Conservation (phyloP, 2,329 filamentous ascomycete species). For the Nemania abortiva region DNA sequence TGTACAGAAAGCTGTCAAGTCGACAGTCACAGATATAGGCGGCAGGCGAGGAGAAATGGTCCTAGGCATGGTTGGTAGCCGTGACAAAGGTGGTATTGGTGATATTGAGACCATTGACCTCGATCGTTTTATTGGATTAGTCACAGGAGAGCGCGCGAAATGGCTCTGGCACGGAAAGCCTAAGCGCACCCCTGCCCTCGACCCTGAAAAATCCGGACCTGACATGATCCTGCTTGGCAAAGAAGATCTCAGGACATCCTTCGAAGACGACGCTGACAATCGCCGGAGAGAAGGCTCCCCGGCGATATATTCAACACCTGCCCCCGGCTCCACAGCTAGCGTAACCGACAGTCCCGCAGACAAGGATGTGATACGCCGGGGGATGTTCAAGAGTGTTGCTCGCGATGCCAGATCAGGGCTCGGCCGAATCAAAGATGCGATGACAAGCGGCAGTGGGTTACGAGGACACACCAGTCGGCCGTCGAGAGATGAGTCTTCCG, state of each 20-base stretch:
- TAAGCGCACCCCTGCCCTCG: conserved; percentile 68
- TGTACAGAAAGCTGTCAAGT: conserved; percentile 94
- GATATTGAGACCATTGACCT: conserved; percentile 94
- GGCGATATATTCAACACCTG: conserved; percentile 58
- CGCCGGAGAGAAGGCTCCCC: conserved; percentile 61
- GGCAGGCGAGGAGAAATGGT: conserved; percentile 95
- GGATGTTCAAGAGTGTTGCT: conserved; percentile 82
- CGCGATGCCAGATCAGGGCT: conserved; percentile 86
- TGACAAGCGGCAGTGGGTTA: conserved; percentile 68
- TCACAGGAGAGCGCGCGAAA: conserved; percentile 85
- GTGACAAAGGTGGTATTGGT: conserved; percentile 88
- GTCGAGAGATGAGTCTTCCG: conserved; percentile 68
- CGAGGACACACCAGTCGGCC: conserved; percentile 65
- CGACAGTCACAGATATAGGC: conserved; percentile 91
- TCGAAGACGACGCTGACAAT: conserved; percentile 64
- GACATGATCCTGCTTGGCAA: conserved; percentile 66
- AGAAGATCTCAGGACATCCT: conserved; percentile 65
- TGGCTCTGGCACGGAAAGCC: conserved; percentile 97
- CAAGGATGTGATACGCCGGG: conserved; percentile 70
- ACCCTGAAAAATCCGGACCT: conserved; percentile 60
- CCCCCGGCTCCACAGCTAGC: conserved; percentile 61
- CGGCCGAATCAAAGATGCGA: conserved; percentile 86
- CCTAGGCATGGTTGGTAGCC: conserved; percentile 90
- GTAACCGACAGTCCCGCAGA: conserved; percentile 63
- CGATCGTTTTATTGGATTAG: conserved; percentile 82